These are phyloP conservation scores for Euphorbia celastroides DNA, from an alignment of 441 rosid genomes.

Conservation along the genomic window DNA sequence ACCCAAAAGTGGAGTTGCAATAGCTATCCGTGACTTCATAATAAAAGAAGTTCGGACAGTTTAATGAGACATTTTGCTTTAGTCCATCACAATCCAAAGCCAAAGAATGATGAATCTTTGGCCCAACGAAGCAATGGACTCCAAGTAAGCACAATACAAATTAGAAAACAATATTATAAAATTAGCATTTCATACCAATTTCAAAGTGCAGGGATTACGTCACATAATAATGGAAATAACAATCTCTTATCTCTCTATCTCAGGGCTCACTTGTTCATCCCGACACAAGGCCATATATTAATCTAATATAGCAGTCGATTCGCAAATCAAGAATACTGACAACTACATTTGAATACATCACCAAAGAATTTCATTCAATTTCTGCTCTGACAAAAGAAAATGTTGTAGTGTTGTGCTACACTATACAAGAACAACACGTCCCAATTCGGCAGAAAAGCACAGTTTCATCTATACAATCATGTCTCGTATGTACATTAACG, in stretches of 20 bases:
- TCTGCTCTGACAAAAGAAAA: background rate
- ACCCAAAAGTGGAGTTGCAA: too few relatives aligned
- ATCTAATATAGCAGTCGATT: background rate
- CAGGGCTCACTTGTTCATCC: background rate
- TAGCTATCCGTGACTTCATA: too few relatives aligned
- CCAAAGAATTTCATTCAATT: background rate
- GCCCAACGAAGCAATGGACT: too few relatives aligned
- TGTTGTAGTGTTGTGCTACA: too few relatives aligned
- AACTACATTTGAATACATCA: background rate
- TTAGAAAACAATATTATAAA: background rate
- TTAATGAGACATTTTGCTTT: too few relatives aligned
- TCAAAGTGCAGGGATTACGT: background rate
- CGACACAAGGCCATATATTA: background rate
- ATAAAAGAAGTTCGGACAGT: too few relatives aligned
- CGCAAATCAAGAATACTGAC: background rate
- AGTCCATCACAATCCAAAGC: too few relatives aligned
- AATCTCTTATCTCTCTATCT: background rate
- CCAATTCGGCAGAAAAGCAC: background rate
- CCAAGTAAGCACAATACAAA: conserved; percentile 10
- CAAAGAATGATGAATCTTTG: too few relatives aligned
- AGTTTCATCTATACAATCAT: background rate
- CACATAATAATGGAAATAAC: background rate
- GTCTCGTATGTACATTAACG: background rate
- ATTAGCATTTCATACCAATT: background rate
- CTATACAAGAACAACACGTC: background rate